Evolutionary conservation across 306 rosid species (phyloP).

Genomic region (Glycyrrhiza uralensis): DNA sequence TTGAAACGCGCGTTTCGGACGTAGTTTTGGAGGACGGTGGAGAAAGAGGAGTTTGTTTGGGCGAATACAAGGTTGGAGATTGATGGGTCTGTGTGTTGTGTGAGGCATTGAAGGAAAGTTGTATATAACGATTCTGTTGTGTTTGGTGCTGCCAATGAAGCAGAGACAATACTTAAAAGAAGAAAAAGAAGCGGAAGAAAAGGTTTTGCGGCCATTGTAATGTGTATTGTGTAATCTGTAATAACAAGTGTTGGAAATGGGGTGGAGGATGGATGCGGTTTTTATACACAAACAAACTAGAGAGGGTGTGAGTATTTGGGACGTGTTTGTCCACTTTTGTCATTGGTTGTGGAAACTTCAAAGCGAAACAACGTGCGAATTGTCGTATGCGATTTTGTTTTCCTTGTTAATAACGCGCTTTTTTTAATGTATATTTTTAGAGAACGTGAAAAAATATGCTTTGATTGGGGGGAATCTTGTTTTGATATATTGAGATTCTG

Average conservation of each 20-base stretch:
- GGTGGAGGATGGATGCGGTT: neutral
- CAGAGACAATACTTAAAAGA: neutral
- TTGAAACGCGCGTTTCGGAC: constrained; percentile 45
- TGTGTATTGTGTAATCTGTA: neutral
- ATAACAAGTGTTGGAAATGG: neutral
- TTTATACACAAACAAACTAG: neutral
- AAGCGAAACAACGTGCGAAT: too few species aligned
- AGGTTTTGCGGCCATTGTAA: constrained; percentile 36
- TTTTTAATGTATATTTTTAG: too few species aligned
- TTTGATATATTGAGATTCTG: too few species aligned
- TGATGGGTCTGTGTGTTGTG: constrained; percentile 12
- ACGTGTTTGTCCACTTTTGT: neutral
- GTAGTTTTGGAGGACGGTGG: constrained; percentile 34
- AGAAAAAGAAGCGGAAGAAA: neutral
- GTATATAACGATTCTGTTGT: neutral
- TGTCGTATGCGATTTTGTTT: too few species aligned
- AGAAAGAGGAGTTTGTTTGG: constrained; percentile 22
- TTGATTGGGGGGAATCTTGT: too few species aligned
- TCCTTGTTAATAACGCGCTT: too few species aligned
- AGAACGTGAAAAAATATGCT: too few species aligned
- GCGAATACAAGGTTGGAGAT: neutral
- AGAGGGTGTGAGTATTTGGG: neutral
- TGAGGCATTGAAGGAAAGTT: constrained; percentile 24
- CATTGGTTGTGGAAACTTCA: neutral
- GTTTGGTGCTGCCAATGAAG: neutral